A percentile compares a stretch with the other conserved stretches of the same genome.
These are phyloP conservation scores for Scheffersomyces quercinus DNA, from an alignment of 1,139 yeast genomes.

Conservation along the genomic window DNA sequence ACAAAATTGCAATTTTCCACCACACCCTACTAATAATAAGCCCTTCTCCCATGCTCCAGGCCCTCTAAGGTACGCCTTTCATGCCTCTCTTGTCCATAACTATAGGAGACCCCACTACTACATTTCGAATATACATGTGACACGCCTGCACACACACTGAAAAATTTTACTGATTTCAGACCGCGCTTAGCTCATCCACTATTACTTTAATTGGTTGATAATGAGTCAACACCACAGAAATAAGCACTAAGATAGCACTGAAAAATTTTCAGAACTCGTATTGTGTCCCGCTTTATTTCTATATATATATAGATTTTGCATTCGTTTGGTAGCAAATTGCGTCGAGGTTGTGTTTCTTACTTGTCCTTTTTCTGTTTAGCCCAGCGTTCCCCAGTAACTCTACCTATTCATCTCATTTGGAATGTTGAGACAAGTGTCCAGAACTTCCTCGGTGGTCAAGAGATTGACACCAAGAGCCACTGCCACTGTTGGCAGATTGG, in stretches of 20 bases:
- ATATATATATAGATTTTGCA: neutral
- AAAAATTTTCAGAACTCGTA: neutral
- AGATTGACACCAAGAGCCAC: conserved; percentile 1
- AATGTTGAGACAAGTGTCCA: conserved; percentile 15
- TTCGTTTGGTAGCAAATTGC: neutral
- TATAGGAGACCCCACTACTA: no score
- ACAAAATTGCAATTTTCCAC: no score
- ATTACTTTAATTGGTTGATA: conserved; percentile 38
- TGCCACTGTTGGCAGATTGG: neutral
- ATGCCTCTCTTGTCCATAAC: no score
- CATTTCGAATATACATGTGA: no score
- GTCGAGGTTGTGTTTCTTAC: neutral
- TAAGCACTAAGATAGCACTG: neutral
- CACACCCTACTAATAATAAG: no score
- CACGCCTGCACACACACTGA: neutral
- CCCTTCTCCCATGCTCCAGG: no score
- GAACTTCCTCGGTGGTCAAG: conserved; percentile 9
- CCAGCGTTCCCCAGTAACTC: neutral
- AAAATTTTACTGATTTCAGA: conserved; percentile 30
- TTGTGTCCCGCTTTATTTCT: neutral
- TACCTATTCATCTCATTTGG: no score
- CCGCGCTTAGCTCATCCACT: conserved; percentile 38
- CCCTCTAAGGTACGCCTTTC: no score
- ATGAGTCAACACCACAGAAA: conserved; percentile 19
- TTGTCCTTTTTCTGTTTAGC: conserved; percentile 5